phyloP scores from a whole-genome alignment of 2,329 filamentous ascomycete genomes.

The Ascocoryne sarcoides region DNA sequence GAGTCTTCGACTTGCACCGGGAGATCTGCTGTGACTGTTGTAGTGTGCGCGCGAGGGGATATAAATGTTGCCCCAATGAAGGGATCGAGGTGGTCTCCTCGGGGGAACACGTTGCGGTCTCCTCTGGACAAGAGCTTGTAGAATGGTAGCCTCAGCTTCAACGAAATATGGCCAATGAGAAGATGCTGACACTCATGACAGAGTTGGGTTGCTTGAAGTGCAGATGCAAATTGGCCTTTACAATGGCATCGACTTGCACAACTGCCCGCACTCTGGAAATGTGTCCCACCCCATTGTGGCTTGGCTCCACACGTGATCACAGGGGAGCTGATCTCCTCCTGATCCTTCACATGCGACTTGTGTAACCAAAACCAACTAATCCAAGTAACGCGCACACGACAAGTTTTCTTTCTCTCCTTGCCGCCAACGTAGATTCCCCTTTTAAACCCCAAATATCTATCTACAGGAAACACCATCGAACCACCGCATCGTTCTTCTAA shows the following conservation, averaged over 20 bases:
- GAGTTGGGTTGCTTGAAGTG: conserved; percentile 3
- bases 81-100: conserved; percentile 8
- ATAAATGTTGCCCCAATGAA: conserved; percentile 11
- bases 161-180: conserved; percentile 4
- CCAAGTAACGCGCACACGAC: too few relatives aligned
- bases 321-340: neutral
- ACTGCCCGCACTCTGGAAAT: neutral
- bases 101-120: conserved; percentile 25
- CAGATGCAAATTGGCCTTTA: conserved; percentile 2
- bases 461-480: too few relatives aligned
- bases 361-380: too few relatives aligned
- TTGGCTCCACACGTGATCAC: neutral
- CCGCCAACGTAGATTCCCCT: too few relatives aligned
- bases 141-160: conserved; percentile 7
- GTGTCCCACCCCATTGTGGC: neutral
- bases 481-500: too few relatives aligned
- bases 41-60: conserved; percentile 9
- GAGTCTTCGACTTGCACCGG: neutral
- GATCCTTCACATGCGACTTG: too few relatives aligned
- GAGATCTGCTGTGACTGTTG: conserved; percentile 6
- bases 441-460: too few relatives aligned
- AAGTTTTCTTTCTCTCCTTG: too few relatives aligned
- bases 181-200: conserved; percentile 17
- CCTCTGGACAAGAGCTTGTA: conserved; percentile 7
- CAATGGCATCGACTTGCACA: neutral